phyloP scores from a whole-genome alignment of 768 basidiomycete species.

The Kwoniella sp. region DNA sequence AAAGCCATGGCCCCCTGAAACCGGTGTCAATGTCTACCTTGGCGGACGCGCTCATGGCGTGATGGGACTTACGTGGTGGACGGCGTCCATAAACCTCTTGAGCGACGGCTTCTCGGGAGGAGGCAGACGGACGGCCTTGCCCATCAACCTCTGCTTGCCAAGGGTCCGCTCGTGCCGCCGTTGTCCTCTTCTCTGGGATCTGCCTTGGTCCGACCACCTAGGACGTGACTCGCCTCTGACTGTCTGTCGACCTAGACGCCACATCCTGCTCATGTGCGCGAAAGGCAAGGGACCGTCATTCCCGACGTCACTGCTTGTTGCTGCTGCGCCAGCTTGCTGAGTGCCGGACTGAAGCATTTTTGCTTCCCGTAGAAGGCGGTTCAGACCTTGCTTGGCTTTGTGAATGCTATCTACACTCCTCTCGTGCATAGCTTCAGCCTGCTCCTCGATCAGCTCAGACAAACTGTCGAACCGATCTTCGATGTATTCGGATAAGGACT shows the following conservation, averaged over 20 bases:
- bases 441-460: constrained; percentile 5
- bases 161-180: too few species aligned
- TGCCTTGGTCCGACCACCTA: too few species aligned
- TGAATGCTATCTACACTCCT: constrained; percentile 7
- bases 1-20: constrained; percentile 20
- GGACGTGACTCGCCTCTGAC: too few species aligned
- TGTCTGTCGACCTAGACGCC: too few species aligned
- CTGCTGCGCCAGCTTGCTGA: background rate
- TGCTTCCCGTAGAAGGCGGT: constrained; percentile 6
- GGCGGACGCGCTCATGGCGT: too few species aligned
- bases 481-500: constrained; percentile 6
- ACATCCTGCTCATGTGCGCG: too few species aligned
- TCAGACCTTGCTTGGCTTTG: constrained; percentile 12
- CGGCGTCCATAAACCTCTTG: constrained; percentile 11
- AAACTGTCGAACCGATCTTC: constrained; percentile 4
- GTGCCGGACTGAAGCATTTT: background rate
- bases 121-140: background rate
- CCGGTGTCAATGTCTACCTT: too few species aligned
- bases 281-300: constrained; percentile 17
- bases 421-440: constrained; percentile 13
- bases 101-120: constrained; percentile 7
- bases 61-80: constrained; percentile 19
- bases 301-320: background rate
- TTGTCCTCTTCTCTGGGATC: too few species aligned
- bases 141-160: too few species aligned